A percentile compares a stretch with the other conserved stretches of the same genome.
These are phyloP conservation scores for Pyricularia pennisetigena DNA, from an alignment of 2,329 filamentous ascomycete species.

Conservation along the genomic window DNA sequence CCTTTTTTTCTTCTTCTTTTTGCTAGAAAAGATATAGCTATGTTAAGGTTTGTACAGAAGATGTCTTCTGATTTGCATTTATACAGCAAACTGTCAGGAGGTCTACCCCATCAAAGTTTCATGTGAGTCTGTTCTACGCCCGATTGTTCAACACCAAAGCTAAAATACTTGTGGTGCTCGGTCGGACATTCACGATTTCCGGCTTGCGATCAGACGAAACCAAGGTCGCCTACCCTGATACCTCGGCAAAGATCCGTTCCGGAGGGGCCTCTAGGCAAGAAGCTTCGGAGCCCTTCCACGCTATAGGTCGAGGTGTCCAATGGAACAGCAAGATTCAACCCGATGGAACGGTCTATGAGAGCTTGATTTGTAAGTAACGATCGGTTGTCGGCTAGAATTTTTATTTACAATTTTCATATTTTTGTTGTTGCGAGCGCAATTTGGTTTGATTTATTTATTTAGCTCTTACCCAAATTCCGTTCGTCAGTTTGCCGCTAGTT, in stretches of 20 bases:
- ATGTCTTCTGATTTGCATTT: not conserved
- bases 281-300: no score
- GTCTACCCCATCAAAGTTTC: not conserved
- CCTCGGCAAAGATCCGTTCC: slow-evolving; percentile 6
- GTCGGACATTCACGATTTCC: not conserved
- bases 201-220: not conserved
- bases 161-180: not conserved
- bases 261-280: not conserved
- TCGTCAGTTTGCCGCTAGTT: not conserved
- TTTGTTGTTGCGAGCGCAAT: not conserved
- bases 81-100: not conserved
- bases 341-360: not conserved
- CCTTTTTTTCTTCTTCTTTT: not conserved
- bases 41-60: not conserved
- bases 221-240: not conserved
- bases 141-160: not conserved
- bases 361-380: not conserved
- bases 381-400: not conserved
- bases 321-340: not conserved
- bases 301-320: not conserved
- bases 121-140: not conserved
- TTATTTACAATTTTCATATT: not conserved
- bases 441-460: no score
- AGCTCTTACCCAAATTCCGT: not conserved
- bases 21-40: not conserved